phyloP scores from a whole-genome alignment of 495 filamentous ascomycete genomes.

The Glarea lozoyensis region DNA sequence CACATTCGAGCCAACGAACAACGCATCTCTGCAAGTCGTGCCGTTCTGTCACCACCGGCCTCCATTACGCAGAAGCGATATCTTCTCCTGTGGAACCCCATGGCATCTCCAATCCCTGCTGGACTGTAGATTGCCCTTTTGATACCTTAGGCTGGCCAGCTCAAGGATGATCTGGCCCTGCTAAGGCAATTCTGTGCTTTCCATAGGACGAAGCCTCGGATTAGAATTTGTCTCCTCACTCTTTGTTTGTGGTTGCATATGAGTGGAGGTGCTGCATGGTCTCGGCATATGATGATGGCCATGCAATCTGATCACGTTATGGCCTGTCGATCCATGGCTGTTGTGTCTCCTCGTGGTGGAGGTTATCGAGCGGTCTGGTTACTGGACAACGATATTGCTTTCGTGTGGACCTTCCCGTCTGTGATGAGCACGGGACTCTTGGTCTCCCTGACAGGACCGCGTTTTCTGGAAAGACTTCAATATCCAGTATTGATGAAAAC shows the following conservation, averaged over 20 bases:
- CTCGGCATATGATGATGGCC: slow-evolving; percentile 7
- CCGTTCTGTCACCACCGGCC: slow-evolving; percentile 6
- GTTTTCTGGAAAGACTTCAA: slow-evolving; percentile 1
- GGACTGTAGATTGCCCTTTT: background rate
- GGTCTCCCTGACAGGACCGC: background rate
- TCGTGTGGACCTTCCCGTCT: slow-evolving; percentile 9
- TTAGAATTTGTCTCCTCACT: slow-evolving; percentile 13
- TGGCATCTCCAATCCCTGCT: background rate
- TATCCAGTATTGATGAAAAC: slow-evolving; percentile 1
- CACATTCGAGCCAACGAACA: slow-evolving; percentile 8
- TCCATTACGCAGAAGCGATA: background rate
- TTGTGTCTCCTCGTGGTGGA: slow-evolving; percentile 2
- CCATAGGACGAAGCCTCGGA: slow-evolving; percentile 11
- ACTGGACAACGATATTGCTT: slow-evolving; percentile 13
- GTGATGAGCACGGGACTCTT: slow-evolving; percentile 11
- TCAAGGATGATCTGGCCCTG: slow-evolving; percentile 2
- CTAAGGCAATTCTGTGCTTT: background rate
- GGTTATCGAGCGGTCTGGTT: background rate
- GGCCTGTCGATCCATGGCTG: slow-evolving; percentile 10
- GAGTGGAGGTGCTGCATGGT: slow-evolving; percentile 11
- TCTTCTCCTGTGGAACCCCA: background rate
- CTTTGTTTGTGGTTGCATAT: background rate
- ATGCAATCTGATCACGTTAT: slow-evolving; percentile 19
- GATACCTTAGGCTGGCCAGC: slow-evolving; percentile 1
- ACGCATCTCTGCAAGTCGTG: slow-evolving; percentile 13